Base-by-base conservation (phyloP, 2,329 filamentous ascomycete species). In the Diaporthe sp. region DNA sequence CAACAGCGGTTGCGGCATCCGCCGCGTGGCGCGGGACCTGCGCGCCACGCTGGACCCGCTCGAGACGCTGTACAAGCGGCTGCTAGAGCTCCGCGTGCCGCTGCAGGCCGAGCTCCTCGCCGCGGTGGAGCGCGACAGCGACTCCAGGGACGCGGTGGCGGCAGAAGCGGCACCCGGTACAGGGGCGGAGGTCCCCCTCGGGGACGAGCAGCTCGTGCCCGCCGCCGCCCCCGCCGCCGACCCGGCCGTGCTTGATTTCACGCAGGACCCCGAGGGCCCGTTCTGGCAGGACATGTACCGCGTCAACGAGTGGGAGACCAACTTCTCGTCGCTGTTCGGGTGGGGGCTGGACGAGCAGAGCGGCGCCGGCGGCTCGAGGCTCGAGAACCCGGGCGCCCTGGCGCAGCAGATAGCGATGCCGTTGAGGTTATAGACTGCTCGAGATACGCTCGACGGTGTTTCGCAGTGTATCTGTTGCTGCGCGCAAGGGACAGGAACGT, bases 231-330 rank as follows among this genome's bases (percentile, higher is more conserved):
- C 34, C 12, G 47, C 37, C 9, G 65, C 31, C 15, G 65, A 68
- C 2, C 31, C 47, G 22, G 2, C 47, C 13, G 6, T 68, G 65
- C 65, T 68, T 6, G 72, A 65, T 6, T 12, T 71, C 51, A 44
- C 47, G n/a, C 75, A 74, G 44, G 65, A 47, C 31, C 44, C 71
- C 6, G 75, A 75, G 67, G 72, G 74, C 39, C 44, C 68, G 28
- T 75, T 76, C 28, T 63, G 68, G 72, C 68, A 75, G 68, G 75
- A 76, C 20, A 53, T 61, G 44, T 72, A 53, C 53, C 63, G 61
- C 8, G 28, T 65, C 2, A 67, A 61, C n/a, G 67, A 76, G 44
- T 72, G 68, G 75, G 73, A 76, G 37, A 61, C 51, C 37, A 72
- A 60, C 25, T 72, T 76, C 61, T 68, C 34, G 34, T 63, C 67